Evolutionary conservation across 2,329 filamentous ascomycete species (phyloP), one percentile per base, ranked within the genome.

Genomic region (Cytospora paraplurivora): DNA sequence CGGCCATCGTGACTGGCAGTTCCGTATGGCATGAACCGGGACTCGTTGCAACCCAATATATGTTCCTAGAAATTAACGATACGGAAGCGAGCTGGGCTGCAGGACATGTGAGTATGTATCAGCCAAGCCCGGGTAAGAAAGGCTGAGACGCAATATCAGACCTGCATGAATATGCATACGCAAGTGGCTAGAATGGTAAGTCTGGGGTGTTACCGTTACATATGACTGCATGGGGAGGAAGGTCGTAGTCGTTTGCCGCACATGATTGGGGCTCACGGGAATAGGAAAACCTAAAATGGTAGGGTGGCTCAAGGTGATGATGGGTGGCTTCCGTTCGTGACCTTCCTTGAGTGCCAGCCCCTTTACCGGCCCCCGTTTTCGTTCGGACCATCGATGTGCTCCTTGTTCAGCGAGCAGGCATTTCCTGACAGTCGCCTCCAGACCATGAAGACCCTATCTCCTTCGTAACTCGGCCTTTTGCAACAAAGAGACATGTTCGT

Each of bases 1-100:
- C 7, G 19, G 19, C 52, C 62, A 63, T 61, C 52, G 62, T 56
- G 56, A 63, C 62, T 44, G 34, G 55, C 19, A 38, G 21, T 33
- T n/a, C 44, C 33, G 52, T 63, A 55, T 41, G 62, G 17, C 41
- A n/a, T 17, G 34, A 27, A 21, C 13, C 11, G 34, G 21, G 32
- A 21, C 3, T 8, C n/a, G 10, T 17, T 52, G 50, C 50, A 17
- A 52, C 50, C 50, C 27, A 34, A 52, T 32, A 34, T 52, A 32
- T 15, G 4, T 52, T 4, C 4, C 37, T 32, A 38, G 10, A 27
- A 17, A 35, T 21, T 13, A 13, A 11, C 6, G 17, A 19, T 7
- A n/a, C 6, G n/a, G 7, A 47, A 21, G 44, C 44, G 44, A 47
- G 44, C 44, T 47, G 15, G 11, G 44, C n/a, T 47, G n/a, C n/a